These are phyloP conservation scores for Fusarium sp. DNA, from an alignment of 2,329 filamentous ascomycete genomes.

Conservation along the genomic window DNA sequence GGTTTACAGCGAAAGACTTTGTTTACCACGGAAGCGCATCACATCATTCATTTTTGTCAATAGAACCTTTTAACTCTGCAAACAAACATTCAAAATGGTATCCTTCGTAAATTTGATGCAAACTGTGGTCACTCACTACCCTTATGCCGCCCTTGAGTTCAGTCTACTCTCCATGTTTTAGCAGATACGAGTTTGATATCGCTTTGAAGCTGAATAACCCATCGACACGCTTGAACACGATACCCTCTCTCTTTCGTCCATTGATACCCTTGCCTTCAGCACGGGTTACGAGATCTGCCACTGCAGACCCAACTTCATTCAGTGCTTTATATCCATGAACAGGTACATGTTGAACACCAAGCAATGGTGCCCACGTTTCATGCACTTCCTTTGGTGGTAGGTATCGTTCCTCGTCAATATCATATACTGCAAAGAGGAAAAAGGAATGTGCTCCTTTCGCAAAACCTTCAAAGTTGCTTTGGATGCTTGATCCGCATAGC, in stretches of 20 bases:
- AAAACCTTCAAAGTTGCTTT: conserved; percentile 42
- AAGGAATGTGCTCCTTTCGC: conserved; percentile 42
- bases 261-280: conserved; percentile 40
- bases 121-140: background rate
- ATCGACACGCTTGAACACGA: conserved; percentile 40
- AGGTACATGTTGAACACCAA: conserved; percentile 50
- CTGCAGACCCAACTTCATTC: conserved; percentile 18
- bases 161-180: conserved; percentile 40
- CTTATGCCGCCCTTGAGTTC: background rate
- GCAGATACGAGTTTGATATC: conserved; percentile 45
- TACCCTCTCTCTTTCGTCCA: conserved; percentile 41
- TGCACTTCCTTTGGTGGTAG: conserved; percentile 45
- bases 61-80: conserved; percentile 47
- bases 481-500: conserved; percentile 40
- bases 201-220: conserved; percentile 42
- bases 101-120: conserved; percentile 41
- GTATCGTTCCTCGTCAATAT: conserved; percentile 47
- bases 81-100: conserved; percentile 39
- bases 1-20: conserved; percentile 41
- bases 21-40: conserved; percentile 46
- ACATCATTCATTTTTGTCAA: conserved; percentile 46
- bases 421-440: conserved; percentile 50
- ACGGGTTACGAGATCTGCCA: conserved; percentile 32
- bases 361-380: conserved; percentile 37
- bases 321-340: conserved; percentile 37